A percentile compares a stretch with the other conserved stretches of the same genome.
These are phyloP conservation scores for Coemansia guatemalensis DNA, from an alignment of 192 early-diverging fungal genomes.

Conservation along the genomic window DNA sequence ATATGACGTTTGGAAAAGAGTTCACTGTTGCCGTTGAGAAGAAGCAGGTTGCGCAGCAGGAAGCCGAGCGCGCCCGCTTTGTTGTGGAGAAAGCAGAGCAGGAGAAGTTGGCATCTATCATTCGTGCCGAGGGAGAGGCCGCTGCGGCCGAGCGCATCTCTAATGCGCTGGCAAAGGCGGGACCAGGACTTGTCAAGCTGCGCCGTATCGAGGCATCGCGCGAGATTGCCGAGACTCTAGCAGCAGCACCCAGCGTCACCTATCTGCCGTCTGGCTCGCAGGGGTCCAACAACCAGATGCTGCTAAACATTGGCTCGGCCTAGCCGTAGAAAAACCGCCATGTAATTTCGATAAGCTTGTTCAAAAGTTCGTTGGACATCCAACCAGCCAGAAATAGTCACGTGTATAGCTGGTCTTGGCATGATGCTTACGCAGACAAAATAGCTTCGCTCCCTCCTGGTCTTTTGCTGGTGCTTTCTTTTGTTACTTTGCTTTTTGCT, in stretches of 20 bases:
- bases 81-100: conserved; percentile 98
- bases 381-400: not conserved
- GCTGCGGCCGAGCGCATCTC: conserved; percentile 89
- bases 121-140: conserved; percentile 98
- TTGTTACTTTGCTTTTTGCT: not conserved
- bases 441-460: not conserved
- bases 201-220: conserved; percentile 96
- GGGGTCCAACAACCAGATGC: conserved; percentile 67
- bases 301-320: conserved; percentile 66
- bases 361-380: not conserved
- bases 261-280: conserved; percentile 74
- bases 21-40: conserved; percentile 99
- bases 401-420: not conserved
- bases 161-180: conserved; percentile 86
- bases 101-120: conserved; percentile 95
- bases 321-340: conserved; percentile 13
- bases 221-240: conserved; percentile 90
- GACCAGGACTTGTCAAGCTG: conserved; percentile 90
- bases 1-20: conserved; percentile 98
- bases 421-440: not conserved
- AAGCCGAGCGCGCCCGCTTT: conserved; percentile 98
- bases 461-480: not conserved
- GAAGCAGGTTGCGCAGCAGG: conserved; percentile 99
- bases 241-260: conserved; percentile 80
- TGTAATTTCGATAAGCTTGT: not conserved